Evolutionary conservation across 1,139 yeast species (phyloP), one percentile per base, ranked within the genome.

Genomic region (Debaryomycetaceae sp.): DNA sequence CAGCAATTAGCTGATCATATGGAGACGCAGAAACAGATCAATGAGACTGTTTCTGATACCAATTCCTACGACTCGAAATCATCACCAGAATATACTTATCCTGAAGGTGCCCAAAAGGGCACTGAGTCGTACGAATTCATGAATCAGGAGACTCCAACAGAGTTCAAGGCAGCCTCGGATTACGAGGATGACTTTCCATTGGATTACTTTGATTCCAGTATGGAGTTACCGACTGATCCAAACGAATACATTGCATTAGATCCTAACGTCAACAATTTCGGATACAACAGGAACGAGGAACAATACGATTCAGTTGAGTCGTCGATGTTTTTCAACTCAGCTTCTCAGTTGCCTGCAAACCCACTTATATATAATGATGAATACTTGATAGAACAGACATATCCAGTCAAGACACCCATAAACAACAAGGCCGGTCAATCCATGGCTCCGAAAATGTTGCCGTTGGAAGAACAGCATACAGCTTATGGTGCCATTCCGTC

Each of bases 131-230:
- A 48, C 39, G 63, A 52, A 6, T 58, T 56, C 39, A 43, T 59
- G 29, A 43, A 46, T 22, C 56, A 56, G 34, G 62, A 53, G 14
- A 57, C 67, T 4, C 65, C 65, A 1, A 55, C 54, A 3, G 58
- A 63, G 36, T 54, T 48, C 35, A 56, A 53, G 41, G 41, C 48
- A 5, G 41, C 42, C 11, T 49, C 57, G 1, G 63, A 59, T 17
- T 61, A 69, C 35, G 83, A 77, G 41, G 84, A 80, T 47, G 88
- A 82, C 51, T 82, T 83, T 58, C 88, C 89, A 2, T 59, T 83
- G 42, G 89, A 83, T 50, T 83, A 81, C 52, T 75, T 83, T 51
- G 60, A 61, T 33, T 44, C 59, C 14, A 47, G 47, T 36, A 53
- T 51, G 29, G 61, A 58, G 30, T 22, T 31, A 5, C 36, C 36